Percentiles rank a stretch among this genome's conserved stretches.
Conservation (phyloP, 2,329 filamentous ascomycete species). For the Hypoxylon sp. region DNA sequence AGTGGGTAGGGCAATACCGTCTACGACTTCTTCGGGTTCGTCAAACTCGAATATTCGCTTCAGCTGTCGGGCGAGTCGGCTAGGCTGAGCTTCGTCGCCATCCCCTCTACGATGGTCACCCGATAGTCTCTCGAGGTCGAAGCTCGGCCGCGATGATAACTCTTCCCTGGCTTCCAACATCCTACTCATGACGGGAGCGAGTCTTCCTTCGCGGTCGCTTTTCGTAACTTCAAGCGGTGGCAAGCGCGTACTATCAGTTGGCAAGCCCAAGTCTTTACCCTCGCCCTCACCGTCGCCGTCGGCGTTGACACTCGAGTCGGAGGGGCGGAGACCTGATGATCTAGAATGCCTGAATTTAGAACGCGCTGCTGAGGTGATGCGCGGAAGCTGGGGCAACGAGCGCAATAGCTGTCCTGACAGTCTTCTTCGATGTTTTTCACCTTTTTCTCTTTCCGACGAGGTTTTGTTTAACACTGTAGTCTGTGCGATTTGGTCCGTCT, state of each 20-base stretch:
- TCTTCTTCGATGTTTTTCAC: conserved; percentile 65
- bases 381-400: conserved; percentile 71
- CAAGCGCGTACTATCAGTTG: conserved; percentile 26
- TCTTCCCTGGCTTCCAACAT: conserved; percentile 80
- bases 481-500: conserved; percentile 47
- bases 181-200: conserved; percentile 79
- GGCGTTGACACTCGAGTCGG: conserved; percentile 49
- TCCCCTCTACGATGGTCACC: conserved; percentile 54
- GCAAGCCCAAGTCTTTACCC: conserved; percentile 32
- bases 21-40: conserved; percentile 83
- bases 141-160: conserved; percentile 69
- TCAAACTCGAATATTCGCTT: conserved; percentile 90
- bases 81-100: conserved; percentile 58
- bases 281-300: conserved; percentile 42
- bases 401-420: conserved; percentile 74
- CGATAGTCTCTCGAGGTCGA: conserved; percentile 63
- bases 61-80: conserved; percentile 75
- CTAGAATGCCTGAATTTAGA: conserved; percentile 57
- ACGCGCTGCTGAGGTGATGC: conserved; percentile 53
- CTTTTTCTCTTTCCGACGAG: conserved; percentile 53
- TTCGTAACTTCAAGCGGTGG: conserved; percentile 48
- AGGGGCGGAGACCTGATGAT: conserved; percentile 54
- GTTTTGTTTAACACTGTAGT: conserved; percentile 50
- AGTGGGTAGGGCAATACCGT: conserved; percentile 63
- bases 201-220: conserved; percentile 57